These are phyloP conservation scores for Platismatia glauca DNA, from an alignment of 495 filamentous ascomycete species.

Conservation along the genomic window DNA sequence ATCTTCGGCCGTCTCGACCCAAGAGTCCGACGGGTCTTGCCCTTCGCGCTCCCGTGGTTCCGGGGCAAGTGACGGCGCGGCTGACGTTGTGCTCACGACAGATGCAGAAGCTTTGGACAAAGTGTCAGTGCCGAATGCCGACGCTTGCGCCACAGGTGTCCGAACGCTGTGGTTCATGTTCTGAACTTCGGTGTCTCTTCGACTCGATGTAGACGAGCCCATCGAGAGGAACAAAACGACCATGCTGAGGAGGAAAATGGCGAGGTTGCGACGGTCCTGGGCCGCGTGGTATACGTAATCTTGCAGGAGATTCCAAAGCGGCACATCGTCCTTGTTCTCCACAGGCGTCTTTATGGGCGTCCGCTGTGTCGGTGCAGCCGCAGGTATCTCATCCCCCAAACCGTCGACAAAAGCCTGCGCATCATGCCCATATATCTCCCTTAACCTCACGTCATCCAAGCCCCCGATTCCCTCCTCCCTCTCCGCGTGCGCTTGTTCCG, in stretches of 20 bases:
- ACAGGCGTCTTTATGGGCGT: slow-evolving; percentile 44
- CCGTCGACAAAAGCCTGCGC: slow-evolving; percentile 24
- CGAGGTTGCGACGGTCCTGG: slow-evolving; percentile 61
- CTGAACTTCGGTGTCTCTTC: not conserved
- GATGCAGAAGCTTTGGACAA: slow-evolving; percentile 1
- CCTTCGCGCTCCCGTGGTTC: slow-evolving; percentile 1
- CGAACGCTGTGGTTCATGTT: not conserved
- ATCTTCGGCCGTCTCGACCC: slow-evolving; percentile 4
- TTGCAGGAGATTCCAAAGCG: slow-evolving; percentile 50
- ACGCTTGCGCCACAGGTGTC: not conserved
- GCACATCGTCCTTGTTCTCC: slow-evolving; percentile 12
- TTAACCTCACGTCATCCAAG: slow-evolving; percentile 41
- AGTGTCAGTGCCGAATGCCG: not conserved
- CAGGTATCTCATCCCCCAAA: slow-evolving; percentile 28
- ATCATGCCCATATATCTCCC: slow-evolving; percentile 45
- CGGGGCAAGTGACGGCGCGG: not conserved
- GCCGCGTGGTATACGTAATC: slow-evolving; percentile 61
- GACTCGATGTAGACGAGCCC: slow-evolving; percentile 11
- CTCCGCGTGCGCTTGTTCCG: slow-evolving; percentile 29
- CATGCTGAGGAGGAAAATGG: slow-evolving; percentile 52
- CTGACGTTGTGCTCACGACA: not conserved
- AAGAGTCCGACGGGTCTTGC: not conserved
- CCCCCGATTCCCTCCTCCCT: slow-evolving; percentile 46
- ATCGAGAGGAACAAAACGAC: slow-evolving; percentile 50
- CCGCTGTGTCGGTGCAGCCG: slow-evolving; percentile 40